These are phyloP conservation scores for Cicer bijugum DNA, from an alignment of 306 rosid species.

Conservation along the genomic window DNA sequence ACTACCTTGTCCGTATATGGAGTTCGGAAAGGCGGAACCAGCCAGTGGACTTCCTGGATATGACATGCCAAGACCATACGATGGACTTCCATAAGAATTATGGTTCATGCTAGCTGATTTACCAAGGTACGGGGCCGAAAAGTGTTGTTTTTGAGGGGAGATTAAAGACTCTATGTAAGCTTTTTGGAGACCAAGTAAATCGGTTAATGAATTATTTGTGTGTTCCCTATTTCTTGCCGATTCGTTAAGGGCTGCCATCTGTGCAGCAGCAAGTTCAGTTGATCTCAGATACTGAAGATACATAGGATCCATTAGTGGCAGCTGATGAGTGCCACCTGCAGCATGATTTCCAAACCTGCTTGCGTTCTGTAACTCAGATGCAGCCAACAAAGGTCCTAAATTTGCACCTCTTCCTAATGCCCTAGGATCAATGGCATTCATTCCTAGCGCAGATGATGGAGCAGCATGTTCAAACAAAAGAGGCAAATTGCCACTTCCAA, in stretches of 20 bases:
- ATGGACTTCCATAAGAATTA: conserved; percentile 60
- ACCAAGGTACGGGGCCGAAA: conserved; percentile 62
- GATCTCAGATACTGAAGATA: conserved; percentile 78
- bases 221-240: conserved; percentile 68
- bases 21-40: conserved; percentile 69
- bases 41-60: conserved; percentile 89
- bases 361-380: conserved; percentile 70
- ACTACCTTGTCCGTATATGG: conserved; percentile 81
- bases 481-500: conserved; percentile 70
- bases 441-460: conserved; percentile 57
- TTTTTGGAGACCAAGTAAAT: conserved; percentile 71
- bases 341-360: conserved; percentile 69
- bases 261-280: conserved; percentile 81
- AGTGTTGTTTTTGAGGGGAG: conserved; percentile 71
- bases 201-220: conserved; percentile 62
- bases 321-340: conserved; percentile 64
- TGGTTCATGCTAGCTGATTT: conserved; percentile 69
- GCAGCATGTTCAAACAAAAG: conserved; percentile 71
- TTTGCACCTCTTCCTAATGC: conserved; percentile 67
- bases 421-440: conserved; percentile 70
- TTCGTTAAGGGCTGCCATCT: conserved; percentile 73
- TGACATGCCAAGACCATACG: conserved; percentile 57
- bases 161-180: conserved; percentile 72
- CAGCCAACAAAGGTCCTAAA: conserved; percentile 62
- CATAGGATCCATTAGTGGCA: conserved; percentile 74